Percentiles rank a stretch among this genome's conserved stretches.
phyloP scores from a whole-genome alignment of 176 grass and related monocot species.

The Canna indica region DNA sequence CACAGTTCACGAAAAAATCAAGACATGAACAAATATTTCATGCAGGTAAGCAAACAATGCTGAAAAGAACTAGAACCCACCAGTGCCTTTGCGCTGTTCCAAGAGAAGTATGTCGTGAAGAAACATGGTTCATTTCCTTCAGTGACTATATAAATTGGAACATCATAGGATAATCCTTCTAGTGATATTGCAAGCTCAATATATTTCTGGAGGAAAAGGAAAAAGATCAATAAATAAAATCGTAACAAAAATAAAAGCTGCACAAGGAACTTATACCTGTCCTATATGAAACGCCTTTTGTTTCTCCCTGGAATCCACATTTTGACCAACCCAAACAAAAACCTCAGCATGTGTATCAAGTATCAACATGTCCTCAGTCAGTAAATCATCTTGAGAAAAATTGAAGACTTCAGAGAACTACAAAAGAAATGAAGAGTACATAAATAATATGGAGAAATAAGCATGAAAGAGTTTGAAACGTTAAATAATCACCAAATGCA shows the following conservation, averaged over 20 bases:
- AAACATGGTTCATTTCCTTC: conserved; percentile 92
- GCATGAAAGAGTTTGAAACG: conserved; percentile 4
- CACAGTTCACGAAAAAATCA: not conserved
- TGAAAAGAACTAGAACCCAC: conserved; percentile 33
- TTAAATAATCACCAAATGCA: conserved; percentile 11
- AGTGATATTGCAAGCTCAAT: conserved; percentile 71
- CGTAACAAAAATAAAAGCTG: not conserved
- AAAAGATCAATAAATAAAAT: not conserved
- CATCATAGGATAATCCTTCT: conserved; percentile 63
- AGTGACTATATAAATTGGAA: conserved; percentile 73
- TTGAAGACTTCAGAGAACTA: conserved; percentile 18
- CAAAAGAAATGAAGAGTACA: not conserved
- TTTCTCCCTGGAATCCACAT: conserved; percentile 14
- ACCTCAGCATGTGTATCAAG: conserved; percentile 8
- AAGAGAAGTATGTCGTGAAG: conserved; percentile 89
- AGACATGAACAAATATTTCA: not conserved
- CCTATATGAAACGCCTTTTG: conserved; percentile 16
- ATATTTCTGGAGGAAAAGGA: conserved; percentile 56
- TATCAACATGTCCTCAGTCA: conserved; percentile 21
- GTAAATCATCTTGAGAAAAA: conserved; percentile 23
- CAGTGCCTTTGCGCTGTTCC: conserved; percentile 69
- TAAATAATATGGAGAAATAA: conserved; percentile 17
- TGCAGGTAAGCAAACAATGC: not conserved
- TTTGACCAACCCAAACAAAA: conserved; percentile 20
- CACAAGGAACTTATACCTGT: conserved; percentile 12